phyloP scores from a whole-genome alignment of 2,329 filamentous ascomycete species.

The Akanthomyces muscarius region DNA sequence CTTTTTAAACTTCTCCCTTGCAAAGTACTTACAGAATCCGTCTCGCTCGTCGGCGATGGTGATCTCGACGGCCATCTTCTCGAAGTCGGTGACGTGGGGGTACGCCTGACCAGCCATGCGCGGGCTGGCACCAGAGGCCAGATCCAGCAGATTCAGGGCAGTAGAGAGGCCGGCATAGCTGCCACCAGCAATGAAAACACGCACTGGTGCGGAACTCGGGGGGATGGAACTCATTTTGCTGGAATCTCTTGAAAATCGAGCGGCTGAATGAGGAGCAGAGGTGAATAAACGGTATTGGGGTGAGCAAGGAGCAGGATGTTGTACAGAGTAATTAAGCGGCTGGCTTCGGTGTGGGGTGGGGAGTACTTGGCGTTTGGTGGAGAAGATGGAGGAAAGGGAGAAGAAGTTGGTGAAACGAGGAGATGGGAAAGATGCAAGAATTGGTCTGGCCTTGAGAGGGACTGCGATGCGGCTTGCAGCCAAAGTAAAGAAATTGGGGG shows the following conservation, averaged over 20 bases:
- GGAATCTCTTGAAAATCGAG: background rate
- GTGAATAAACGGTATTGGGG: background rate
- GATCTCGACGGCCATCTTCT: conserved; percentile 58
- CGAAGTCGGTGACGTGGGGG: conserved; percentile 37
- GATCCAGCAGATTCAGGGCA: conserved; percentile 63
- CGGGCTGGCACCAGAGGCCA: conserved; percentile 53
- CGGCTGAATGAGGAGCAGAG: background rate
- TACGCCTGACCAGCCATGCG: conserved; percentile 40
- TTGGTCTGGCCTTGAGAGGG: background rate
- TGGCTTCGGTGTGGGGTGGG: background rate
- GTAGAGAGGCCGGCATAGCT: conserved; percentile 69
- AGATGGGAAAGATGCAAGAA: background rate
- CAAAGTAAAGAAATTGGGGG: background rate
- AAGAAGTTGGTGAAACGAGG: background rate
- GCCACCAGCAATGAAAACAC: conserved; percentile 64
- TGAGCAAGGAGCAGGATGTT: background rate
- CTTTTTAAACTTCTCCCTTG: background rate
- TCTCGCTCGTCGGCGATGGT: conserved; percentile 77
- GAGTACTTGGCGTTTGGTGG: conserved; percentile 1
- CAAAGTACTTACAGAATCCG: conserved; percentile 65
- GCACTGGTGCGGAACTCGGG: conserved; percentile 37
- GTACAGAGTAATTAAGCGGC: background rate
- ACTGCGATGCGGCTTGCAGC: background rate
- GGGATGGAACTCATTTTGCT: conserved; percentile 30
- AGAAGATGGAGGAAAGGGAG: background rate